Conservation (phyloP, 2,329 filamentous ascomycete genomes). For the Sporothrix mexicana region DNA sequence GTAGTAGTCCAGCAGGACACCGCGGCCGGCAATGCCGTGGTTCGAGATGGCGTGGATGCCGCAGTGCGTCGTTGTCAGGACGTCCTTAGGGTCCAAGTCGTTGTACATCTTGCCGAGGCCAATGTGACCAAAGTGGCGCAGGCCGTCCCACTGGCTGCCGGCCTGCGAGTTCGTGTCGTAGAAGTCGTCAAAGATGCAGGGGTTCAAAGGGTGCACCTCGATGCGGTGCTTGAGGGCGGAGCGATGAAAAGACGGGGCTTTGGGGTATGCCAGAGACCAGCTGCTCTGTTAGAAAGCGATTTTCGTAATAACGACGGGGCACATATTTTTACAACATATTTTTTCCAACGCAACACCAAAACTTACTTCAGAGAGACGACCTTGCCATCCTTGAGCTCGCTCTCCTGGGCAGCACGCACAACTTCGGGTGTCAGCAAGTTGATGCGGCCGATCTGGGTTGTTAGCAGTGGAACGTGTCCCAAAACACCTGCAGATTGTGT, state of each 20-base stretch:
- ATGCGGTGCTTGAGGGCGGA: constrained; percentile 10
- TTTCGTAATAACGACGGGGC: too few relatives aligned
- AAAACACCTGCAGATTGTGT: not conserved
- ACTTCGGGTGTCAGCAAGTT: constrained; percentile 27
- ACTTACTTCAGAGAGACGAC: constrained; percentile 24
- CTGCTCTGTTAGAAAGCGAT: not conserved
- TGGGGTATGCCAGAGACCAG: constrained; percentile 21
- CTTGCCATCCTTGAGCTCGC: constrained; percentile 28
- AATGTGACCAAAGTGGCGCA: constrained; percentile 46
- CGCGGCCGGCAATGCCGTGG: constrained; percentile 60
- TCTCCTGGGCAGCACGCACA: constrained; percentile 6
- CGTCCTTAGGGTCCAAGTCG: constrained; percentile 22
- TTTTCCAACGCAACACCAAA: too few relatives aligned
- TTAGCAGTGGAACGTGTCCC: not conserved
- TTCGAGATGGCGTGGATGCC: constrained; percentile 35
- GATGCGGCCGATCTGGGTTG: constrained; percentile 27
- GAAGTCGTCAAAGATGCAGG: constrained; percentile 43
- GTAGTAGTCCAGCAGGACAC: constrained; percentile 61
- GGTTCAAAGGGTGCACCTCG: constrained; percentile 14
- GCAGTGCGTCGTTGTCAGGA: constrained; percentile 11
- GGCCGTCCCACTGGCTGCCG: constrained; percentile 52
- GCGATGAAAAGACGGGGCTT: constrained; percentile 16
- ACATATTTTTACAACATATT: too few relatives aligned
- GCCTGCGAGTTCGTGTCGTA: constrained; percentile 55
- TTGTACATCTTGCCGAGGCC: constrained; percentile 25